These are phyloP conservation scores for Leccinum solheimii DNA, from an alignment of 1,284 basidiomycete genomes.

Conservation along the genomic window DNA sequence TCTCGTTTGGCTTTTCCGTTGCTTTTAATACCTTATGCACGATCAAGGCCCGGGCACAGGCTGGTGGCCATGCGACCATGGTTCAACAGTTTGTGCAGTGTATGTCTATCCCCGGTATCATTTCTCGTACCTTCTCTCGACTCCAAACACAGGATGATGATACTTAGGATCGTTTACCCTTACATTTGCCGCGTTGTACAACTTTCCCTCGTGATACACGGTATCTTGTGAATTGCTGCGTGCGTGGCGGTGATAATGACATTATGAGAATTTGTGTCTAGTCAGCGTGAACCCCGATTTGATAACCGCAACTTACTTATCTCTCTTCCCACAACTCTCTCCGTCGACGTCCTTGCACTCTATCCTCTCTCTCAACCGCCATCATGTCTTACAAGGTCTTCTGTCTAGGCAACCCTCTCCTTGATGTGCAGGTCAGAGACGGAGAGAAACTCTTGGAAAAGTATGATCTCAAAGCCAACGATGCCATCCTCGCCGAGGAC, in stretches of 20 bases:
- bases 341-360: conserved; percentile 11
- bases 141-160: background rate
- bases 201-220: background rate
- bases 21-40: conserved; percentile 48
- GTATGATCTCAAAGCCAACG: conserved; percentile 92
- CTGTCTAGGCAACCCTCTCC: conserved; percentile 86
- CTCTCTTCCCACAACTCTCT: conserved; percentile 13
- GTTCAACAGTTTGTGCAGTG: conserved; percentile 29
- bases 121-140: conserved; percentile 27
- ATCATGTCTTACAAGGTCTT: conserved; percentile 57
- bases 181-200: background rate
- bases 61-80: conserved; percentile 30
- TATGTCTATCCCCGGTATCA: conserved; percentile 21
- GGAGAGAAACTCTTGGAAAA: conserved; percentile 87
- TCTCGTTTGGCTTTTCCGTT: conserved; percentile 44
- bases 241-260: background rate
- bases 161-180: conserved; percentile 1
- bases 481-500: conserved; percentile 92
- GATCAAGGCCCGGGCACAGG: conserved; percentile 45
- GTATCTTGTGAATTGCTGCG: background rate
- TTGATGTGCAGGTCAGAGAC: conserved; percentile 86
- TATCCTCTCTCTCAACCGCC: conserved; percentile 12
- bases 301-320: background rate
- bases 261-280: background rate
- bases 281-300: background rate